phyloP scores from a whole-genome alignment of 2,329 filamentous ascomycete genomes.

The Basipetospora chlamydospora region DNA sequence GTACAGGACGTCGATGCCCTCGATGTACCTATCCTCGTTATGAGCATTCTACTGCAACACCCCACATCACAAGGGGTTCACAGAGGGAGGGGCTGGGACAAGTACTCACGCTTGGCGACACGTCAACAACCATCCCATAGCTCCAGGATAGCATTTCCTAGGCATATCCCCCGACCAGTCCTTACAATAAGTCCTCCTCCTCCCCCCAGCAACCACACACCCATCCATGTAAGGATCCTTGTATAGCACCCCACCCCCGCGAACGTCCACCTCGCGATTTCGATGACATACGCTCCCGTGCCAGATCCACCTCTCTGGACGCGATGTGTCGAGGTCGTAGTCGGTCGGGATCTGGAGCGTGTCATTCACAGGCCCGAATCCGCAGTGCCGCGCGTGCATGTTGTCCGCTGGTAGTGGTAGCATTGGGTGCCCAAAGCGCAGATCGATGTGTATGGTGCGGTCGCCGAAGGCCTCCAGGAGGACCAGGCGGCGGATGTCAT shows the following conservation, averaged over 20 bases:
- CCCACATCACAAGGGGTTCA: no score
- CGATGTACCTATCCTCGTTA: constrained; percentile 11
- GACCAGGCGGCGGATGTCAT: constrained; percentile 14
- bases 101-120: constrained; percentile 14
- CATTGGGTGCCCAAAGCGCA: constrained; percentile 9
- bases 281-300: constrained; percentile 15
- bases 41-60: background rate
- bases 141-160: constrained; percentile 11
- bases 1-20: constrained; percentile 15
- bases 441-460: constrained; percentile 12
- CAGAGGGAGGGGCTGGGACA: background rate
- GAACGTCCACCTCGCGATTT: background rate
- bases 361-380: constrained; percentile 2
- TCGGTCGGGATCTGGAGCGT: background rate
- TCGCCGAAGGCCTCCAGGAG: constrained; percentile 11
- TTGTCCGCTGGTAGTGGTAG: background rate
- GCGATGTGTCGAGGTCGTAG: constrained; percentile 4
- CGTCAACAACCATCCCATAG: constrained; percentile 16
- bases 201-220: background rate
- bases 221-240: background rate
- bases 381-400: constrained; percentile 5
- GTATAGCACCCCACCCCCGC: background rate
- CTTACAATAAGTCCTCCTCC: constrained; percentile 1
- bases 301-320: constrained; percentile 12
- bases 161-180: constrained; percentile 10